Evolutionary conservation across 305 asterid species (phyloP).

Genomic region (Andrographis paniculata): DNA sequence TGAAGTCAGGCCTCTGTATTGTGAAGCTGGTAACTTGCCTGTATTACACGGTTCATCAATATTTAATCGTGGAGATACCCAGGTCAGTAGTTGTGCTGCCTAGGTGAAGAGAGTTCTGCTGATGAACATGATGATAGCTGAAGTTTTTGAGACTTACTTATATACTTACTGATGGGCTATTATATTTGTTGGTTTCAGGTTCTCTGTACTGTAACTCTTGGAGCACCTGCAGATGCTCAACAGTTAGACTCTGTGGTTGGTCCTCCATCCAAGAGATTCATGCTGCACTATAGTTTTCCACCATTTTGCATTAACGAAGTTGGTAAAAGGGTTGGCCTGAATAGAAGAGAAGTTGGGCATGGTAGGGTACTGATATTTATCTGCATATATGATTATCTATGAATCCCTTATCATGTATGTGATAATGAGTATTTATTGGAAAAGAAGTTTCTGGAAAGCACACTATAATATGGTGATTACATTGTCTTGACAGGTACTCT

Average conservation of each 20-base stretch:
- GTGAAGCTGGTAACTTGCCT: conserved; percentile 89
- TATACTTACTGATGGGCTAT: conserved; percentile 14
- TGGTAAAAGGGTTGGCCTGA: conserved; percentile 80
- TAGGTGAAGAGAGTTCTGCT: conserved; percentile 5
- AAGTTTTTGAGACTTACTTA: conserved; percentile 14
- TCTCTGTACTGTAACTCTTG: conserved; percentile 92
- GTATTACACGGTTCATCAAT: conserved; percentile 81
- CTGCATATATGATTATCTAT: conserved; percentile 1
- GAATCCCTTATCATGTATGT: not conserved
- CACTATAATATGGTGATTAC: not conserved
- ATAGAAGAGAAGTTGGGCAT: conserved; percentile 98
- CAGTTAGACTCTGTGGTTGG: conserved; percentile 78
- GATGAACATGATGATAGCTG: conserved; percentile 8
- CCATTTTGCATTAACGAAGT: conserved; percentile 95
- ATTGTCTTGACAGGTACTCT: conserved; percentile 56
- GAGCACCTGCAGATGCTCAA: conserved; percentile 98
- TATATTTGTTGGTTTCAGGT: conserved; percentile 45
- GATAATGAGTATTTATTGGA: not conserved
- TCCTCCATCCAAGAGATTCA: conserved; percentile 88
- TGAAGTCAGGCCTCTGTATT: conserved; percentile 86
- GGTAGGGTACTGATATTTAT: conserved; percentile 40
- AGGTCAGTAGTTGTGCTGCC: conserved; percentile 38
- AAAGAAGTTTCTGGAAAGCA: not conserved
- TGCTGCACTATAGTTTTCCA: conserved; percentile 97
- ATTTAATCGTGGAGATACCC: conserved; percentile 94